phyloP scores from a whole-genome alignment of 2,329 filamentous ascomycete species.

The Tolypocladium paradoxum region DNA sequence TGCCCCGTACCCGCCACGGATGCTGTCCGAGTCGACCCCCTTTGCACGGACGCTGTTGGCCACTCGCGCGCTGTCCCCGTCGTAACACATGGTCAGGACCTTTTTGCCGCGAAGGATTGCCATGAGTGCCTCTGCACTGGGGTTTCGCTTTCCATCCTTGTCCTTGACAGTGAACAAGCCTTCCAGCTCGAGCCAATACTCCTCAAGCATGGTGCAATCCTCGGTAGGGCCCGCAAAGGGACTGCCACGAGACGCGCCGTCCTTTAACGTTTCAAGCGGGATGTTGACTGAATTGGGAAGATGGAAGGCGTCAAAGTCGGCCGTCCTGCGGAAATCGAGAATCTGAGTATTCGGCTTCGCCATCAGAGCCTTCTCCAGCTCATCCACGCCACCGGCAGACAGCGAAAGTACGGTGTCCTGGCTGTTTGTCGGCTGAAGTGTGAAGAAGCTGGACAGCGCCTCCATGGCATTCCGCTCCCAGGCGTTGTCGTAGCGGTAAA shows the following conservation, averaged over 20 bases:
- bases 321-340: conserved; percentile 30
- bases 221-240: conserved; percentile 32
- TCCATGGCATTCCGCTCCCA: conserved; percentile 37
- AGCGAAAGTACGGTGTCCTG: conserved; percentile 14
- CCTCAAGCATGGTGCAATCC: conserved; percentile 31
- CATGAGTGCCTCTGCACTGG: conserved; percentile 15
- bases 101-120: conserved; percentile 22
- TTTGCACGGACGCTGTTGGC: conserved; percentile 44
- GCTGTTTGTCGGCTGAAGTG: conserved; percentile 12
- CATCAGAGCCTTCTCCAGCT: conserved; percentile 14
- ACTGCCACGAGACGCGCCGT: conserved; percentile 14
- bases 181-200: conserved; percentile 39
- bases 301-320: conserved; percentile 31
- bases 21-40: conserved; percentile 33
- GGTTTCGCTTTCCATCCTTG: conserved; percentile 14
- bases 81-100: conserved; percentile 38
- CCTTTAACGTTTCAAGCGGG: conserved; percentile 27
- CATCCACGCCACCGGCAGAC: conserved; percentile 6
- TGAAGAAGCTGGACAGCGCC: conserved; percentile 25
- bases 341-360: conserved; percentile 23
- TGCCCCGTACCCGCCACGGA: conserved; percentile 28
- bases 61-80: conserved; percentile 41
- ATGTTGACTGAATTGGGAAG: conserved; percentile 35
- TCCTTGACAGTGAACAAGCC: conserved; percentile 25
- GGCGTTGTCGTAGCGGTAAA: conserved; percentile 42